Evolutionary conservation across 2,329 filamentous ascomycete species (phyloP), one percentile per base, ranked within the genome.

Genomic region (Thermothelomyces thermophilus): DNA sequence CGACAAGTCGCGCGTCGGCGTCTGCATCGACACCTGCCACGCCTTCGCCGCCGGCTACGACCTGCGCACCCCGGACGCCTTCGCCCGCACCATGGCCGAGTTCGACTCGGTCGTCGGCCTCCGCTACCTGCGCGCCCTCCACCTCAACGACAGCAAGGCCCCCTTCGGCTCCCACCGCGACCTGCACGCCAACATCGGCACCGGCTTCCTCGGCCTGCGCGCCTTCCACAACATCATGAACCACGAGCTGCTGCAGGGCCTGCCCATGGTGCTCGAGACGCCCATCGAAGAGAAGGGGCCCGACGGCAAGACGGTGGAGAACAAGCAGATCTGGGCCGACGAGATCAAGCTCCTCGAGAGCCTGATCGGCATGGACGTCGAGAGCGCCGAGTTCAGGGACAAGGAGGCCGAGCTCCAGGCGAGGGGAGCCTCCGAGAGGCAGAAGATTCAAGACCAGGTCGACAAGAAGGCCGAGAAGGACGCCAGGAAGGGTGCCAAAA

Each of bases 11-110:
- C 82, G 93, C 28, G 84, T 98, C 2, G 93, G 91, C 40, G 90
- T 98, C 16, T 98, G 93, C 67, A 82, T 98, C 50, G 93, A 98
- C 66, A 98, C 93, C 0, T 98, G 93, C 69, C 93, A 98, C 68
- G 83, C 90, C 51, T 97, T 97, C 67, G 91, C 91, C 0, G 90
- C 88, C 0, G 93, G 93, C 5, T 93, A 97, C 65, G 93, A 98
- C 66, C 69, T 98, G 28, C 81, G 89, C 46, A 82, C 84, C 0
- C 84, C 87, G 0, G 76, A 81, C 44, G 76, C 84, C 0, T 95
- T 95, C 66, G 72, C 78, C 30, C 69, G 75, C 43, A 93, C 89
- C 0, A 79, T 97, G 66, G 66, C 77, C 30, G 75, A 84, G 28
- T 95, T 98, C 60, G 85, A 95, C 58, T 65, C 79, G 9, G 72